Base-by-base conservation (phyloP, 192 early-diverging fungal genomes). In the Linnemannia zychae region DNA sequence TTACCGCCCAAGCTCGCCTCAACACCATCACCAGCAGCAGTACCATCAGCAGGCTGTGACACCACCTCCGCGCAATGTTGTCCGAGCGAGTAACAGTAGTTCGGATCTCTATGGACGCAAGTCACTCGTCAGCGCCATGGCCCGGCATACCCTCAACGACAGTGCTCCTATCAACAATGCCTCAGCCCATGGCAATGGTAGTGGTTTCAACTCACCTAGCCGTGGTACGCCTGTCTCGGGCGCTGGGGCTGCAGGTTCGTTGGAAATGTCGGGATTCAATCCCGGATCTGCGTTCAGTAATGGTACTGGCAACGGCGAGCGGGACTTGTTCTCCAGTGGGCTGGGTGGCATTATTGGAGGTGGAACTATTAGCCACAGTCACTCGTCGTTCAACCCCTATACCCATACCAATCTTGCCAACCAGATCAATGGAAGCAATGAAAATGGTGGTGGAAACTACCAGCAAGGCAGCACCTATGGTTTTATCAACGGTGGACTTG, bases 21-120 rank as follows among this genome's bases (percentile, higher is more conserved):
- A 84, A 11, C 79, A 81, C 34, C 17, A 60, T 28, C 24, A 34
- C 33, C 67, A 67, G 3, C 28, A 48, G 28, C 63, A 67, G 33
- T 65, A n/a, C 17, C 57, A 76, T 28, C 65, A 76, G 18, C 75
- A 76, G 65, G 65, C 75, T 7, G 75, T 77, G 34, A 77, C 57
- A 15, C 28, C 57, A 9, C 57, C 57, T 1, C 66, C 78, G 20
- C 77, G 74, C 0, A 75, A 78, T 11, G 74, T 85, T 0, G 67
- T 85, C 20, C 77, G 83, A 7, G 28, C 75, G 20, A 85, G 83
- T 47, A 78, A 79, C 34, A 85, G 83, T 53, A 85, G 67, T 18
- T 85, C 83, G 36, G 83, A 85, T 53, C 78, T 85, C 7, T 79
- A 85, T 60, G 83, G 77, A 11, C 83, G 77, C 47, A 85, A 85